Evolutionary conservation across 2,329 filamentous ascomycete genomes (phyloP).

Genomic region (Talaromyces sp.): DNA sequence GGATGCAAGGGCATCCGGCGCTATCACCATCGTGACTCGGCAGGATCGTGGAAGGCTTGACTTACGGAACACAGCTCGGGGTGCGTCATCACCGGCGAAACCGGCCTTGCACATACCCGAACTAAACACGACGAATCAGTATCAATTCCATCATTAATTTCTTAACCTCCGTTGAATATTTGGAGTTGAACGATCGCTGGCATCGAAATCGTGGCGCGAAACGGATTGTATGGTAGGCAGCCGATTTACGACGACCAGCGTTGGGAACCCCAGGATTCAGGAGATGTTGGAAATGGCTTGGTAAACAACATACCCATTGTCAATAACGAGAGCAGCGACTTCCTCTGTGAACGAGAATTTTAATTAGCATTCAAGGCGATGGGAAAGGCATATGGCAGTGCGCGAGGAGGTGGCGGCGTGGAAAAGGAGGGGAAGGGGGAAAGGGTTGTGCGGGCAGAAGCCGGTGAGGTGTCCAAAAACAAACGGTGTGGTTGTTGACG

Average conservation of each 20-base stretch:
- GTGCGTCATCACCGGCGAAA: slow-evolving; percentile 99
- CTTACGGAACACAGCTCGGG: slow-evolving; percentile 99
- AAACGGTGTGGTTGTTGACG: slow-evolving; percentile 12
- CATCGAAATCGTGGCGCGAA: slow-evolving; percentile 1
- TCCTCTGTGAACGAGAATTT: slow-evolving; percentile 68
- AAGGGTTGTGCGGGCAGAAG: slow-evolving; percentile 21
- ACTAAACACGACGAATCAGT: slow-evolving; percentile 54
- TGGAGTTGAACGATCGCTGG: neutral
- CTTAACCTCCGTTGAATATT: neutral
- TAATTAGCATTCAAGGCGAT: slow-evolving; percentile 34
- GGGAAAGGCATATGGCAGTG: neutral
- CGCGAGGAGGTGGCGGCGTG: slow-evolving; percentile 20
- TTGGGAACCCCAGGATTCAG: slow-evolving; percentile 26
- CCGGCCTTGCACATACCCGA: slow-evolving; percentile 99
- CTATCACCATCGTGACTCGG: slow-evolving; percentile 10
- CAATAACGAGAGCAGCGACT: slow-evolving; percentile 99
- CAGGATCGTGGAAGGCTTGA: slow-evolving; percentile 37
- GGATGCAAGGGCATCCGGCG: slow-evolving; percentile 28
- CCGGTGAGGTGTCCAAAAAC: slow-evolving; percentile 32
- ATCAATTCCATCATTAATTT: slow-evolving; percentile 17
- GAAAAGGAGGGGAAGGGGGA: slow-evolving; percentile 15
- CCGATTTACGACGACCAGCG: slow-evolving; percentile 19
- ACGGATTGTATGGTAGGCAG: slow-evolving; percentile 5
- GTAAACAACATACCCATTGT: slow-evolving; percentile 94
- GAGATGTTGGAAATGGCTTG: slow-evolving; percentile 23